Evolutionary conservation across 2,329 filamentous ascomycete species (phyloP).

Genomic region (Talaromyces sp.): DNA sequence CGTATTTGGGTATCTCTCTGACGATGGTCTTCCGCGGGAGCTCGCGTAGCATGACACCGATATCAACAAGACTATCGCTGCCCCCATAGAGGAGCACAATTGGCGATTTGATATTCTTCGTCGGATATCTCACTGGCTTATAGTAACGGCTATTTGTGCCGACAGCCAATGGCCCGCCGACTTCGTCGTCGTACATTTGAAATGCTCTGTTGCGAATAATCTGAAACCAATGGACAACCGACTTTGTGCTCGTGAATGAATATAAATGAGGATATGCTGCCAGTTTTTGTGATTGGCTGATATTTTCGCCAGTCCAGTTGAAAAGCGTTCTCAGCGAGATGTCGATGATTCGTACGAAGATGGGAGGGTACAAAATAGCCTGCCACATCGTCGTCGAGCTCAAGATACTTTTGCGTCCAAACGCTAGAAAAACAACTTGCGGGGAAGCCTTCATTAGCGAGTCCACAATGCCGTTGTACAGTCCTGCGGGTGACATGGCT

Average conservation of each 20-base stretch:
- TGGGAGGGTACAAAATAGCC: conserved; percentile 85
- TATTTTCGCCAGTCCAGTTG: conserved; percentile 81
- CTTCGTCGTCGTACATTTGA: conserved; percentile 97
- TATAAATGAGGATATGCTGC: conserved; percentile 94
- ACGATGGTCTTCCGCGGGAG: conserved; percentile 79
- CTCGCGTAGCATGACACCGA: conserved; percentile 84
- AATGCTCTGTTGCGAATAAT: conserved; percentile 95
- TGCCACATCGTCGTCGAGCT: conserved; percentile 97
- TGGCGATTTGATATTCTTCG: conserved; percentile 92
- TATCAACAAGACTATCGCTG: conserved; percentile 88
- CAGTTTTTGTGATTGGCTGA: conserved; percentile 79
- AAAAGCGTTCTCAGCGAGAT: conserved; percentile 76
- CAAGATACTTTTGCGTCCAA: conserved; percentile 84
- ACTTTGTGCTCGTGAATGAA: conserved; percentile 94
- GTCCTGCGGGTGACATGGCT: conserved; percentile 89
- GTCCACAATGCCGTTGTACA: conserved; percentile 86
- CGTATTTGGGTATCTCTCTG: conserved; percentile 83
- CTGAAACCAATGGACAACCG: conserved; percentile 98
- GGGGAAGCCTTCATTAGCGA: conserved; percentile 90
- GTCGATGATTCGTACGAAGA: conserved; percentile 86
- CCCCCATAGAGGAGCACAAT: conserved; percentile 92
- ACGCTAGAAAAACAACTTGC: conserved; percentile 84
- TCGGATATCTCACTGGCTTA: conserved; percentile 93
- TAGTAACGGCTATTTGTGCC: conserved; percentile 75
- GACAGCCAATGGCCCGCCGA: conserved; percentile 68